phyloP scores from a whole-genome alignment of 2,329 filamentous ascomycete species.

The Fusarium pseudonygamai region DNA sequence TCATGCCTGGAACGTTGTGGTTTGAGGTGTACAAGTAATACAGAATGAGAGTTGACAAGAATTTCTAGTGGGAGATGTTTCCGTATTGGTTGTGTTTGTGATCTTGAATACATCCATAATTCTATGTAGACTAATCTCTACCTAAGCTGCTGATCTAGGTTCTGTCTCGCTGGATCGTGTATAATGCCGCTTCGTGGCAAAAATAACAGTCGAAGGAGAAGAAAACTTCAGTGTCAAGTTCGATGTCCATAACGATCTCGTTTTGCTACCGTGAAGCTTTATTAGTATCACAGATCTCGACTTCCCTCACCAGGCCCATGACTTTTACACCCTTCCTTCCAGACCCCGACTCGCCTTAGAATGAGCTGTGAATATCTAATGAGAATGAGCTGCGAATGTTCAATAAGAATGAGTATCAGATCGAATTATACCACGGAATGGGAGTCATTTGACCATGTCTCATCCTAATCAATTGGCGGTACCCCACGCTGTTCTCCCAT shows the following conservation, averaged over 20 bases:
- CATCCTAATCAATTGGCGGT: not conserved
- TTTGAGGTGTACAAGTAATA: too few relatives aligned
- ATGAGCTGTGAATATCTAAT: too few relatives aligned
- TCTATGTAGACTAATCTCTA: not conserved
- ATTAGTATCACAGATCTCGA: too few relatives aligned
- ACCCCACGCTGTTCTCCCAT: not conserved
- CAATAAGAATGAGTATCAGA: rapidly evolving
- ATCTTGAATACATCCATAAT: rapidly evolving
- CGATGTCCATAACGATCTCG: not conserved
- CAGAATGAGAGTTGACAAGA: too few relatives aligned
- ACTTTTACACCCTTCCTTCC: too few relatives aligned
- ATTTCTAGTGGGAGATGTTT: too few relatives aligned
- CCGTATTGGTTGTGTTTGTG: not conserved
- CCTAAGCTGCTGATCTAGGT: too few relatives aligned
- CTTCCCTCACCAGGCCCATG: not conserved
- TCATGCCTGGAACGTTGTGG: too few relatives aligned
- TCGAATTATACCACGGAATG: too few relatives aligned
- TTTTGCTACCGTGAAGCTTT: not conserved
- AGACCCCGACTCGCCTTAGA: too few relatives aligned
- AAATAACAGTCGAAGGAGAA: not conserved
- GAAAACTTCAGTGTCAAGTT: not conserved
- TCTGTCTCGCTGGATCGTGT: not conserved
- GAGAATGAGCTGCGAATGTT: too few relatives aligned
- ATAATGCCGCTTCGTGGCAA: not conserved
- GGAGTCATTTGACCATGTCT: not conserved